These are phyloP conservation scores for Sporothrix globosa DNA, from an alignment of 2,329 filamentous ascomycete species.

Conservation along the genomic window DNA sequence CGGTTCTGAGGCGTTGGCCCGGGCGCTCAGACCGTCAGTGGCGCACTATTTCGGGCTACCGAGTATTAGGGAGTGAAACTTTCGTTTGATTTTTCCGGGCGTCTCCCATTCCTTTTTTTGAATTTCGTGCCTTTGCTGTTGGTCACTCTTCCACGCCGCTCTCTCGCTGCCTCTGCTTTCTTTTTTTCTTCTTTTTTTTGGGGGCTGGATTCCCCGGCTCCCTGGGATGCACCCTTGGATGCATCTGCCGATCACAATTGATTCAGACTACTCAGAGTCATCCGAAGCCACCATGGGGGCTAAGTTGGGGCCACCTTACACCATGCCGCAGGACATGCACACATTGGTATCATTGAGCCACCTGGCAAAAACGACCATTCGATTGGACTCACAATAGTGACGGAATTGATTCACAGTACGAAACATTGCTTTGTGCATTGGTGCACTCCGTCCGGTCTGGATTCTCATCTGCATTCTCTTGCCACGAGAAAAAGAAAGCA, in stretches of 20 bases:
- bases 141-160: too few species aligned
- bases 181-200: neutral
- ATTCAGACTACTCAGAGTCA: neutral
- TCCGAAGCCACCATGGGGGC: neutral
- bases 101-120: too few species aligned
- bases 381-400: neutral
- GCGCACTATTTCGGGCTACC: neutral
- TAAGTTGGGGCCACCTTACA: too few species aligned
- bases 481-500: neutral
- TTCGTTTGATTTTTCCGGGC: too few species aligned
- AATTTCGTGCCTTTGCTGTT: too few species aligned
- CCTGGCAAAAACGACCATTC: neutral
- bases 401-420: too few species aligned
- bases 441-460: too few species aligned
- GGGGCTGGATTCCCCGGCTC: neutral
- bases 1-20: neutral
- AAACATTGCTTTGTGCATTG: too few species aligned
- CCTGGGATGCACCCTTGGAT: constrained; percentile 11
- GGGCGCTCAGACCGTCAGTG: neutral
- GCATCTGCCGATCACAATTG: constrained; percentile 25
- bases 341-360: too few species aligned
- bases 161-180: neutral
- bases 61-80: neutral
- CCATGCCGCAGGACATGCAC: too few species aligned
- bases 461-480: too few species aligned